Base-by-base conservation (phyloP, 495 filamentous ascomycete genomes). In the Hypomontagnella submonticulosa region DNA sequence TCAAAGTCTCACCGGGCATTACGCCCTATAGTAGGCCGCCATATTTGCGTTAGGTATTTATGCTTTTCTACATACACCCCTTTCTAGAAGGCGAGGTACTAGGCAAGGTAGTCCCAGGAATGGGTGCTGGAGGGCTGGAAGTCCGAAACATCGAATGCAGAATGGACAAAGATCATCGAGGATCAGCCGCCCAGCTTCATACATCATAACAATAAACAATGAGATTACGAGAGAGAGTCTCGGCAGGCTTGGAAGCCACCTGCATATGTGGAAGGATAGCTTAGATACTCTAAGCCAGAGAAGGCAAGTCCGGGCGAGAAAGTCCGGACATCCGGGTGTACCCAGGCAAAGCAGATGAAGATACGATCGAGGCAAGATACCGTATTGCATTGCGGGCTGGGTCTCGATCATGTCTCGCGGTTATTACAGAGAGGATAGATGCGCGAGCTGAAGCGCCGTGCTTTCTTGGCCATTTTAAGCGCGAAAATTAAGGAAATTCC, bases 1-100 rank as follows among this genome's bases (percentile, higher is more conserved):
- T 63, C 65, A 52, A 52, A 61, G 60, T 63, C 49, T 64, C 34
- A 36, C 49, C 59, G 59, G 59, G 66, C 59, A 57, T 69, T n/a
- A 47, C 11, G 30, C 44, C 16, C 60, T 41, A 54, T 60, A 54
- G 32, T 16, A 46, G 43, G 49, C 33, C 56, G 19, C 48, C 50
- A 47, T 40, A 44, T 49, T 60, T 60, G 50, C 46, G 43, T 27
- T 27, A 27, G 23, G 23, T 38, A 41, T 52, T 68, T 56, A 55
- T 56, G 59, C 55, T 56, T 55, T 63, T 60, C 56, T 20, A 42
- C 46, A 54, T 63, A 56, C 60, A 38, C 46, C 54, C 58, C 16
- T 44, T 55, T 59, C 54, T 59, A 63, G 59, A 68, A 40, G 42
- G 13, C 32, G 54, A 49, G 51, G 43, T 54, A 32, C 34, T 56